Base-by-base conservation (phyloP, 257 asterid species). In the Thymus mandschuricus region DNA sequence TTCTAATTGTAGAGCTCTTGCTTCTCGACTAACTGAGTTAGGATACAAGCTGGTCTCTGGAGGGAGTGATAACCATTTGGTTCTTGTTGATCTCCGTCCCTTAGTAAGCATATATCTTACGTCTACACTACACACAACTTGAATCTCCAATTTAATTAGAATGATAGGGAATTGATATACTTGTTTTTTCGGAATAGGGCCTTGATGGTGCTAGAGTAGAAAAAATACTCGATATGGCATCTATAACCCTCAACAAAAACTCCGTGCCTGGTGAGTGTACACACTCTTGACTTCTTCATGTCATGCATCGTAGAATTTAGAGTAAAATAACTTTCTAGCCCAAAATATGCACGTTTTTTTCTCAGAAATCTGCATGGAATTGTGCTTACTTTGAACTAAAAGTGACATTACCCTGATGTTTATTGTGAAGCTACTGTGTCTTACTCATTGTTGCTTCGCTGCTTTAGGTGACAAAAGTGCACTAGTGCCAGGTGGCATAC, bases 51-150 rank as follows among this genome's bases (percentile, higher is more conserved):
- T 95, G 64, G 98, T 95, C 34, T 92, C 98, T 10, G 98, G 98
- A 50, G 99, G 98, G 54, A 95, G 94, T 74, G 98, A 95, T 72
- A 95, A 95, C 82, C 99, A 95, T 84, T 80, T 95, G 81, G 96
- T 95, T 81, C 99, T 95, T 69, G 96, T 92, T 67, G 99, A 92
- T 76, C 97, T 95, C 70, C 91, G 96, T 62, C 98, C 98, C 71
- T 50, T 92, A 21, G 98, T 92, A 59, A 86, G 89, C 74, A 70
- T 15, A 48, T 61, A 9, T 52, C 60, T 56, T 33, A 58, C 15
- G n/a, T 52, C 46, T 71, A 28, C 30, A 6, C 48, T 4, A 50
- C 10, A 7, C 4, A 1, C 10, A 52, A 52, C 58, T 52, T 21
- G 11, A 52, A 5, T 31, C 10, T 31, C 4, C 64, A 54, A 27